Conservation (phyloP, 176 grass and related monocot genomes). For the Aegilops speltoides region DNA sequence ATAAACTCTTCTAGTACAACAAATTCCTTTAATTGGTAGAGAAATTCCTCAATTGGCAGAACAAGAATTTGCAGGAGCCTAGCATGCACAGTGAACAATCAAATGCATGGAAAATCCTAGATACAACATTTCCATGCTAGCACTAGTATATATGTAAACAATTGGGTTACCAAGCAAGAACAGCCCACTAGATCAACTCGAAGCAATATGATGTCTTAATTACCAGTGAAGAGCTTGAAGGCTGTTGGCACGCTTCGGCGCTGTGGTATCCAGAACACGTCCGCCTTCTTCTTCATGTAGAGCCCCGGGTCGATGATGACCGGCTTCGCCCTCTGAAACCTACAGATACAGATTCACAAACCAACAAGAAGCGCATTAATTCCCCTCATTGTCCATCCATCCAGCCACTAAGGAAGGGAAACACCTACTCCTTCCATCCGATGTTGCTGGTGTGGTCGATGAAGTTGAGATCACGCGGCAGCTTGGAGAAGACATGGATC, state of each 20-base stretch:
- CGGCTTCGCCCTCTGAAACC: constrained; percentile 65
- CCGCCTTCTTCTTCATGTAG: constrained; percentile 56
- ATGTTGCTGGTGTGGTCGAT: constrained; percentile 67
- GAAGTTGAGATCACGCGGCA: constrained; percentile 64
- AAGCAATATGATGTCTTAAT: background rate
- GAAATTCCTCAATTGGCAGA: background rate
- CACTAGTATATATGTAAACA: background rate
- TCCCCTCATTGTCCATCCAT: background rate
- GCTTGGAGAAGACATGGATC: constrained; percentile 58
- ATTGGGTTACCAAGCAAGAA: background rate
- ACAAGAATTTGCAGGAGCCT: background rate
- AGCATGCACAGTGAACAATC: background rate
- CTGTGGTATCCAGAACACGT: constrained; percentile 69
- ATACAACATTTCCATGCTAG: background rate
- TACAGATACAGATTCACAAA: background rate
- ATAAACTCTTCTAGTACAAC: no score
- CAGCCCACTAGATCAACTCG: background rate
- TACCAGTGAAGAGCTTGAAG: constrained; percentile 76
- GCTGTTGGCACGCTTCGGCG: constrained; percentile 58
- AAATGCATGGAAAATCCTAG: background rate
- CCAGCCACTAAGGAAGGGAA: background rate
- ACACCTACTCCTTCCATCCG: constrained; percentile 56
- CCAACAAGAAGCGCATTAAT: background rate
- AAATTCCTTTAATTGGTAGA: no score
- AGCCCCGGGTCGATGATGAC: constrained; percentile 73